A percentile compares a stretch with the other conserved stretches of the same genome.
Evolutionary conservation across 768 basidiomycete genomes (phyloP).

Genomic region (Amanita brunnescens): DNA sequence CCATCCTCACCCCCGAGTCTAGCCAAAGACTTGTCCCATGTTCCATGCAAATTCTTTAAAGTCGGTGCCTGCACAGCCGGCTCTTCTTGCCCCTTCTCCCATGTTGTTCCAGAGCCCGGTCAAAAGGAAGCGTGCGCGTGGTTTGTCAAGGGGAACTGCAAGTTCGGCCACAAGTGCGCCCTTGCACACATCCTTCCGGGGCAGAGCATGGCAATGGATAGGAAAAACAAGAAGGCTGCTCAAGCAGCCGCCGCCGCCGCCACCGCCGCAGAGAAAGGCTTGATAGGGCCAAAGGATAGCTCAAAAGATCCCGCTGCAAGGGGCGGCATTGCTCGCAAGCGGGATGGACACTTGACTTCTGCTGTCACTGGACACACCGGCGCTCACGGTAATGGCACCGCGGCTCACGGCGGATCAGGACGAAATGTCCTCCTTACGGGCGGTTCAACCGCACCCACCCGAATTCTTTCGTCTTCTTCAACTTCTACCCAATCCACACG

Average conservation of each 20-base stretch:
- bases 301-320: constrained; percentile 9
- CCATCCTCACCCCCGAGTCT: background rate
- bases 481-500: constrained; percentile 26
- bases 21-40: constrained; percentile 90
- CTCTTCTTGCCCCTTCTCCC: constrained; percentile 92
- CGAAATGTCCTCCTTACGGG: constrained; percentile 33
- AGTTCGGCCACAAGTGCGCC: constrained; percentile 73
- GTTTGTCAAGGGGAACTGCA: constrained; percentile 89
- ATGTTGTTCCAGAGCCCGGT: constrained; percentile 62
- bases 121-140: constrained; percentile 80
- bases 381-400: constrained; percentile 16
- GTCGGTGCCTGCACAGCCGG: constrained; percentile 93
- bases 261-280: constrained; percentile 26
- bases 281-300: constrained; percentile 20
- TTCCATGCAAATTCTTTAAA: constrained; percentile 97
- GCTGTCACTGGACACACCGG: constrained; percentile 23
- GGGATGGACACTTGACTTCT: constrained; percentile 23
- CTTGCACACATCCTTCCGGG: constrained; percentile 92
- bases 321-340: constrained; percentile 22
- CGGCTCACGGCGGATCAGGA: constrained; percentile 12
- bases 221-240: constrained; percentile 94
- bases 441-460: constrained; percentile 65
- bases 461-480: constrained; percentile 27
- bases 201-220: constrained; percentile 90
- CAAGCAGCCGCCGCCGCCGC: constrained; percentile 52